A percentile compares a stretch with the other conserved stretches of the same genome.
These are phyloP conservation scores for Triticum turgidum DNA, from an alignment of 176 grass and related monocot species.

Conservation along the genomic window DNA sequence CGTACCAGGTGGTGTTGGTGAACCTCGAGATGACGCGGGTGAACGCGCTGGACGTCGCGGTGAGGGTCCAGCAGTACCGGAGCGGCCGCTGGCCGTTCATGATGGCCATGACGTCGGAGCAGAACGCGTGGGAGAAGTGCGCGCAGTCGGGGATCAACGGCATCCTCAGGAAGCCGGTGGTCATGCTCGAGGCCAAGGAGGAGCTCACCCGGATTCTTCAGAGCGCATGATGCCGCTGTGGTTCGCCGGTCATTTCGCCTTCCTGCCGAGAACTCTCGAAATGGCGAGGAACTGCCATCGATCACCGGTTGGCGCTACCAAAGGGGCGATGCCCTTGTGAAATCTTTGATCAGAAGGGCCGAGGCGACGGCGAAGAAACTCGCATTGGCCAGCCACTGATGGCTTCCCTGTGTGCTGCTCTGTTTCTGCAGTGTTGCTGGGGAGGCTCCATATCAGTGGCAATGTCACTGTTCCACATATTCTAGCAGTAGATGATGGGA, in stretches of 20 bases:
- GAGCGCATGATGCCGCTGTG: slow-evolving; percentile 14
- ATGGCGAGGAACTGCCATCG: not conserved
- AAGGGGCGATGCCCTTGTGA: not conserved
- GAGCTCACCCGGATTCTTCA: slow-evolving; percentile 54
- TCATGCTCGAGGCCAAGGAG: slow-evolving; percentile 39
- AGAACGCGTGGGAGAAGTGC: slow-evolving; percentile 69
- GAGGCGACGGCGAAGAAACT: not conserved
- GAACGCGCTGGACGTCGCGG: slow-evolving; percentile 55
- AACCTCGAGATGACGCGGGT: slow-evolving; percentile 54
- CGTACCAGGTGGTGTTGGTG: slow-evolving; percentile 56
- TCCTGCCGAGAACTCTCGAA: not conserved
- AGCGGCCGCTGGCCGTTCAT: slow-evolving; percentile 56
- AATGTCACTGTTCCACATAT: not conserved
- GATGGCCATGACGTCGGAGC: slow-evolving; percentile 54
- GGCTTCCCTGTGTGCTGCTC: not conserved
- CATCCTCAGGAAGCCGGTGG: slow-evolving; percentile 45
- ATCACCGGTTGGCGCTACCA: not conserved
- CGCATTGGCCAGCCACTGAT: not conserved
- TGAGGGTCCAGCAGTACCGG: slow-evolving; percentile 50
- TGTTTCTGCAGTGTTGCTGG: not conserved
- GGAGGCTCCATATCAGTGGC: not conserved
- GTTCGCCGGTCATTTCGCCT: not conserved
- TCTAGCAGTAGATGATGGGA: not conserved
- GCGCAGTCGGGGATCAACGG: slow-evolving; percentile 44
- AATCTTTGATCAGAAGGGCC: not conserved